A percentile compares a stretch with the other conserved stretches of the same genome.
phyloP scores from a whole-genome alignment of 805 yeast genomes.

The Saccharomycopsis synnaedendra region DNA sequence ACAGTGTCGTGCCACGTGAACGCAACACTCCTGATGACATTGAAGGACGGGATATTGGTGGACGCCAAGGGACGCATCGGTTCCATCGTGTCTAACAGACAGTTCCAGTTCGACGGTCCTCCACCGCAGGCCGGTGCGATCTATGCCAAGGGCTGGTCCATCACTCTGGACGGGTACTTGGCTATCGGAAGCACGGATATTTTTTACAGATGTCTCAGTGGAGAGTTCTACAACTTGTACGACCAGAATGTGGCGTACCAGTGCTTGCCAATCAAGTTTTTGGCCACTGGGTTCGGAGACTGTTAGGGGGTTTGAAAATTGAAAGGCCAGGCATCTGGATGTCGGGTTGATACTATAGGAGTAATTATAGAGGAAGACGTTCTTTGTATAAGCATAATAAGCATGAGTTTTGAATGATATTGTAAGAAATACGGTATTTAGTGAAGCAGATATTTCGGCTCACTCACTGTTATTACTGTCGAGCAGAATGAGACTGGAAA shows the following conservation, averaged over 20 bases:
- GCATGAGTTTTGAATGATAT: too few species aligned
- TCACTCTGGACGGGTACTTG: slow-evolving; percentile 40
- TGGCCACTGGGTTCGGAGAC: slow-evolving; percentile 12
- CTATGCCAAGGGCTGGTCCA: slow-evolving; percentile 53
- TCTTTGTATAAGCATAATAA: too few species aligned
- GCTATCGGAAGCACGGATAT: slow-evolving; percentile 45
- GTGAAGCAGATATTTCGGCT: too few species aligned
- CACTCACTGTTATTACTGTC: too few species aligned
- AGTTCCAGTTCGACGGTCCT: slow-evolving; percentile 69
- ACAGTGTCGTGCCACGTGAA: slow-evolving; percentile 28
- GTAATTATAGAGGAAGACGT: too few species aligned
- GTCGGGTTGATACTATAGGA: too few species aligned
- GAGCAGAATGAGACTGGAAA: too few species aligned
- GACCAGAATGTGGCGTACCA: slow-evolving; percentile 42
- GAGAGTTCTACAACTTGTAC: slow-evolving; percentile 57
- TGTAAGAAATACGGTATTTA: too few species aligned
- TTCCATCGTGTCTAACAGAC: slow-evolving; percentile 62
- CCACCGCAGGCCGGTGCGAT: slow-evolving; percentile 65
- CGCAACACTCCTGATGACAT: slow-evolving; percentile 39
- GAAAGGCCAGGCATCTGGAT: too few species aligned
- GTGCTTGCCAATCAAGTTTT: slow-evolving; percentile 35
- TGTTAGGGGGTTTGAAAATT: not conserved
- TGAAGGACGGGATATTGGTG: slow-evolving; percentile 37
- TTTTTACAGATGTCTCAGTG: slow-evolving; percentile 57
- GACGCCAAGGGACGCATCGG: slow-evolving; percentile 55